phyloP scores from a whole-genome alignment of 108 stramenopile genomes.

The Pseudonitzschia delicatissima region DNA sequence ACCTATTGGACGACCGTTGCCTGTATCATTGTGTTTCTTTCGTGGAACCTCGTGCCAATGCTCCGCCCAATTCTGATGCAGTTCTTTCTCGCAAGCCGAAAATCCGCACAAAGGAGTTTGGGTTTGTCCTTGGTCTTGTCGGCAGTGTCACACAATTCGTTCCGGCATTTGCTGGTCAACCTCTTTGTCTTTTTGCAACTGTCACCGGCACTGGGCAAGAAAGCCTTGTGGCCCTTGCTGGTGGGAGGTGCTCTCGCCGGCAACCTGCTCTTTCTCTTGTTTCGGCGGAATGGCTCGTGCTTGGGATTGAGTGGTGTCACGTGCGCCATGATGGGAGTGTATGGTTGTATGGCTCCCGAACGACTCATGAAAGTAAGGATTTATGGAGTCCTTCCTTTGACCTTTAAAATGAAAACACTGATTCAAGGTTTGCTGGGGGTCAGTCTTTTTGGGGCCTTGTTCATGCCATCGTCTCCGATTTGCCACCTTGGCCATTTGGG shows the following conservation, averaged over 20 bases:
- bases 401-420: slow-evolving; percentile 47
- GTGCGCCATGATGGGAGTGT: slow-evolving; percentile 55
- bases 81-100: slow-evolving; percentile 56
- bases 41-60: slow-evolving; percentile 52
- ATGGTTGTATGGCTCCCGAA: slow-evolving; percentile 46
- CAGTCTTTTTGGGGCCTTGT: slow-evolving; percentile 46
- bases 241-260: slow-evolving; percentile 41
- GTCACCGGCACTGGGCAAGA: slow-evolving; percentile 31
- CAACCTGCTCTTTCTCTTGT: slow-evolving; percentile 34
- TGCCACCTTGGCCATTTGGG: slow-evolving; percentile 78
- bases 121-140: slow-evolving; percentile 48
- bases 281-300: slow-evolving; percentile 34
- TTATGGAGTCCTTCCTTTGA: slow-evolving; percentile 54
- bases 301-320: slow-evolving; percentile 74
- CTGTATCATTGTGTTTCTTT: slow-evolving; percentile 39
- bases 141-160: slow-evolving; percentile 59
- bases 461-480: slow-evolving; percentile 8
- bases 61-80: slow-evolving; percentile 26
- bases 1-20: slow-evolving; percentile 17
- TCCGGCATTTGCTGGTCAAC: slow-evolving; percentile 59
- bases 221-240: slow-evolving; percentile 52
- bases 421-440: slow-evolving; percentile 37
- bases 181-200: slow-evolving; percentile 50
- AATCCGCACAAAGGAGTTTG: slow-evolving; percentile 28
- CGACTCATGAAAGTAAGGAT: slow-evolving; percentile 34